Percentiles rank a stretch among this genome's conserved stretches.
These are phyloP conservation scores for Chlamydomonas reinhardtii DNA, from an alignment of 163 green algal genomes.

Conservation along the genomic window DNA sequence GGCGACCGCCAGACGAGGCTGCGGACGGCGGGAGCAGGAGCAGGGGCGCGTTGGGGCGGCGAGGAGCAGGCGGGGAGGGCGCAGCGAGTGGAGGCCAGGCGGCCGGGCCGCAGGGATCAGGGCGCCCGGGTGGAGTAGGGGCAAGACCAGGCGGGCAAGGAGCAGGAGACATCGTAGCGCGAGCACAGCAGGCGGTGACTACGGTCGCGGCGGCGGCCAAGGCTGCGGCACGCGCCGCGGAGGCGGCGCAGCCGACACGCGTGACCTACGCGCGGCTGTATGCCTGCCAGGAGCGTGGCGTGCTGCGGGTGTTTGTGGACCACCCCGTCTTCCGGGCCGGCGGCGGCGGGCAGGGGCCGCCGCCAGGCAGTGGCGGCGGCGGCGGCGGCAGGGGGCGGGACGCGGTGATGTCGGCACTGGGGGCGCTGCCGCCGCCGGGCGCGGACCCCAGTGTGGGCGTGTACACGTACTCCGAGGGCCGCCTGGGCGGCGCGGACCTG, in stretches of 20 bases:
- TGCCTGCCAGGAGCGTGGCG: conserved; percentile 54
- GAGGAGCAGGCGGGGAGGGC: too few species aligned
- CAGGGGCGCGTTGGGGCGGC: too few species aligned
- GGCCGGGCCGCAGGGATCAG: too few species aligned
- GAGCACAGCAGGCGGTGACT: too few species aligned
- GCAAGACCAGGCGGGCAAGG: too few species aligned
- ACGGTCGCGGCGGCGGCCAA: not conserved
- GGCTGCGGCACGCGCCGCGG: not conserved
- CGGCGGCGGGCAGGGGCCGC: not conserved
- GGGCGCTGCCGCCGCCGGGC: not conserved
- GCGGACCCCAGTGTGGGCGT: conserved; percentile 36
- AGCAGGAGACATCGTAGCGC: too few species aligned
- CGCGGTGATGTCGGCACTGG: too few species aligned
- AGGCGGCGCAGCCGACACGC: too few species aligned
- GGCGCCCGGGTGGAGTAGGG: too few species aligned
- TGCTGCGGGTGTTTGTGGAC: conserved; percentile 90
- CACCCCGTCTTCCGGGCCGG: conserved; percentile 76
- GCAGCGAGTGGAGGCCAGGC: too few species aligned
- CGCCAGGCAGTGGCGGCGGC: not conserved
- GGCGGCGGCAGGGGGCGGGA: not conserved
- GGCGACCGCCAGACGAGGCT: too few species aligned
- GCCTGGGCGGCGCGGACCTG: conserved; percentile 38
- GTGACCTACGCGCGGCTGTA: not conserved
- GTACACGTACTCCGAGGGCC: conserved; percentile 68
- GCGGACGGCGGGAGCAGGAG: too few species aligned